Conservation (phyloP, 2,329 filamentous ascomycete genomes). For the Claviceps spartinae region DNA sequence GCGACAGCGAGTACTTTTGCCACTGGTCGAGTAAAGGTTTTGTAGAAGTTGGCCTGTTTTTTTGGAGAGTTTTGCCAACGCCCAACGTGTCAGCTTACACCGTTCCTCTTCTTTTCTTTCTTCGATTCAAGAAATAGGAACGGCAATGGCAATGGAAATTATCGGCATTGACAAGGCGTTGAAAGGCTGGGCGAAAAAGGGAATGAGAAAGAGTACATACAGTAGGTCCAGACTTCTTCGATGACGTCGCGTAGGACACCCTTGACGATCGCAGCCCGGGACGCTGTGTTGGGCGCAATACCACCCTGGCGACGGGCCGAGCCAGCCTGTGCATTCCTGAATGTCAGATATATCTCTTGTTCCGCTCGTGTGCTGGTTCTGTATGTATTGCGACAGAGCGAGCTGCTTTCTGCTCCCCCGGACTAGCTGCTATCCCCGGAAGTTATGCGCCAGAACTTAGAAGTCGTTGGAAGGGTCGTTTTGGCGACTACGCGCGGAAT, state of each 20-base stretch:
- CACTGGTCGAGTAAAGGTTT: slow-evolving; percentile 58
- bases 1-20: slow-evolving; percentile 62
- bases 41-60: slow-evolving; percentile 53
- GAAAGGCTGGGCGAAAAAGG: too few species aligned
- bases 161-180: too few species aligned
- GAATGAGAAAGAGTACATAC: slow-evolving; percentile 8
- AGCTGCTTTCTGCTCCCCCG: not conserved
- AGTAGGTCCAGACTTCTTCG: slow-evolving; percentile 14
- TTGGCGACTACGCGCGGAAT: too few species aligned
- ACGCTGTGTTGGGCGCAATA: not conserved
- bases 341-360: not conserved
- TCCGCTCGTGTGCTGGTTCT: not conserved
- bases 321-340: slow-evolving; percentile 1
- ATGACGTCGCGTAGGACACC: slow-evolving; percentile 13
- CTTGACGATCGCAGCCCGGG: not conserved
- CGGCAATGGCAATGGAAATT: too few species aligned
- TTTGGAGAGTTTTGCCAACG: not conserved
- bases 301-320: not conserved
- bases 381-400: not conserved
- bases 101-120: not conserved
- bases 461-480: not conserved
- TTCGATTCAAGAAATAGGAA: too few species aligned
- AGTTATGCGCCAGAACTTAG: too few species aligned
- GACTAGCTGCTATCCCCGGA: too few species aligned
- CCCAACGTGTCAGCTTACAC: not conserved